Evolutionary conservation across 495 filamentous ascomycete genomes (phyloP).

Genomic region (Penicillium pancosmium): DNA sequence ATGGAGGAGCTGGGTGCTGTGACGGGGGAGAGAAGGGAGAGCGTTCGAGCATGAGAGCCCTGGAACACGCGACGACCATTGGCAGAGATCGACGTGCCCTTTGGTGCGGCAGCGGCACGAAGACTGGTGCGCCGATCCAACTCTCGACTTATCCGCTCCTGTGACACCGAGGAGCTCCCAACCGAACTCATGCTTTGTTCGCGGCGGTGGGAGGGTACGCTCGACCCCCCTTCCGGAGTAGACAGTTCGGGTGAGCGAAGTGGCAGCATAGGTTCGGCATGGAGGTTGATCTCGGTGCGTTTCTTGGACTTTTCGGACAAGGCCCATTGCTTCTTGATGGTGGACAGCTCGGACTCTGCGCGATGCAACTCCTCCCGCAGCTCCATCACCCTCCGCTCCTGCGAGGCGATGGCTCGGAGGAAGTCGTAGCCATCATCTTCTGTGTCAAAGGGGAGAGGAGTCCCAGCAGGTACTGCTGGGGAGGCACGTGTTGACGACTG

Average conservation of each 20-base stretch:
- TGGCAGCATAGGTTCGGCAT: slow-evolving; percentile 60
- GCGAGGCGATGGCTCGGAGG: slow-evolving; percentile 84
- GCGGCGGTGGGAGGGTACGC: slow-evolving; percentile 22
- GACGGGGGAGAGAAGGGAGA: slow-evolving; percentile 81
- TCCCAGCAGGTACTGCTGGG: slow-evolving; percentile 31
- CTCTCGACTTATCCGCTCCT: slow-evolving; percentile 47
- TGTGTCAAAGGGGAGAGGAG: slow-evolving; percentile 49
- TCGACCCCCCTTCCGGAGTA: slow-evolving; percentile 20
- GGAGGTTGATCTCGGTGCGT: slow-evolving; percentile 60
- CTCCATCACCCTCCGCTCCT: slow-evolving; percentile 92
- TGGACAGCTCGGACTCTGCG: slow-evolving; percentile 76
- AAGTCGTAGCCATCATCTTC: slow-evolving; percentile 69
- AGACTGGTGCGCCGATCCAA: slow-evolving; percentile 53
- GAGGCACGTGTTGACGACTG: slow-evolving; percentile 38
- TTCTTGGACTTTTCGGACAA: slow-evolving; percentile 78
- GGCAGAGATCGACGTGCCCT: slow-evolving; percentile 43
- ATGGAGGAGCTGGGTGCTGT: slow-evolving; percentile 16
- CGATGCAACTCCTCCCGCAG: slow-evolving; percentile 81
- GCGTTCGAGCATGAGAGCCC: slow-evolving; percentile 75
- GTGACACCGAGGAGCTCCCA: slow-evolving; percentile 34
- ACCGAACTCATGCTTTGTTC: slow-evolving; percentile 38
- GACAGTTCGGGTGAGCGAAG: slow-evolving; percentile 47
- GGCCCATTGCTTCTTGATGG: slow-evolving; percentile 82
- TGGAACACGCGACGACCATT: slow-evolving; percentile 64
- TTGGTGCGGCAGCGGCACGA: slow-evolving; percentile 32